These are phyloP conservation scores for Mariannaea elegans DNA, from an alignment of 2,329 filamentous ascomycete genomes.

Conservation along the genomic window DNA sequence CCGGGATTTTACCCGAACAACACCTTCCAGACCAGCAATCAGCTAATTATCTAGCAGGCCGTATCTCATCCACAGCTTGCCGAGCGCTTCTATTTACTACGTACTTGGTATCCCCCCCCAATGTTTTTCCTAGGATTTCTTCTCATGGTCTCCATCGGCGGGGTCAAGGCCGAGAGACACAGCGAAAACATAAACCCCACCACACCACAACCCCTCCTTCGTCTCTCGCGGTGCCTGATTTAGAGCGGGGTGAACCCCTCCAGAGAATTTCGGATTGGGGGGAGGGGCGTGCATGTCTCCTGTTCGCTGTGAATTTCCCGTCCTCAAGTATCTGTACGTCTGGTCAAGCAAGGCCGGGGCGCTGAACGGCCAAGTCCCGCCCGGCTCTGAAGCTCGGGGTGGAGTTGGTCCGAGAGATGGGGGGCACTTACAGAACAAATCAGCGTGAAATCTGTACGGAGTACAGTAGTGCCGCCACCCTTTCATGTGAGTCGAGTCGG, in stretches of 20 bases:
- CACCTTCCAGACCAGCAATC: background rate
- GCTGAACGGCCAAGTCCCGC: background rate
- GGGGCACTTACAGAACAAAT: slow-evolving; percentile 12
- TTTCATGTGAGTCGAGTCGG: slow-evolving; percentile 26
- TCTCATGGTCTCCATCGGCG: slow-evolving; percentile 30
- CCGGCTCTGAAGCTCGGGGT: slow-evolving; percentile 28
- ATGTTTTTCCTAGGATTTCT: slow-evolving; percentile 17
- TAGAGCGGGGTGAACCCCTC: slow-evolving; percentile 10
- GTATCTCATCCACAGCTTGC: background rate
- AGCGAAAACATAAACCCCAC: slow-evolving; percentile 26
- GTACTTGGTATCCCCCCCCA: slow-evolving; percentile 7
- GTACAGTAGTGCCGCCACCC: slow-evolving; percentile 7
- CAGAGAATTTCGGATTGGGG: background rate
- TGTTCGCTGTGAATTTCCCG: background rate
- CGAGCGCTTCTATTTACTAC: background rate
- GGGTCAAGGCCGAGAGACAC: slow-evolving; percentile 30
- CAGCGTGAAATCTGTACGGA: background rate
- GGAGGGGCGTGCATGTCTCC: background rate
- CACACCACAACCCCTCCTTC: slow-evolving; percentile 15
- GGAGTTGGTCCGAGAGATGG: slow-evolving; percentile 38
- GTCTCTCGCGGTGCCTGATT: slow-evolving; percentile 17
- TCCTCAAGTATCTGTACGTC: too few relatives aligned
- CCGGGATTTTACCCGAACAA: background rate
- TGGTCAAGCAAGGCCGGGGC: too few relatives aligned
- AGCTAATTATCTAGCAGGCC: background rate